Evolutionary conservation across 148 eudicot species (phyloP).

Genomic region (Rhododendron simsii): DNA sequence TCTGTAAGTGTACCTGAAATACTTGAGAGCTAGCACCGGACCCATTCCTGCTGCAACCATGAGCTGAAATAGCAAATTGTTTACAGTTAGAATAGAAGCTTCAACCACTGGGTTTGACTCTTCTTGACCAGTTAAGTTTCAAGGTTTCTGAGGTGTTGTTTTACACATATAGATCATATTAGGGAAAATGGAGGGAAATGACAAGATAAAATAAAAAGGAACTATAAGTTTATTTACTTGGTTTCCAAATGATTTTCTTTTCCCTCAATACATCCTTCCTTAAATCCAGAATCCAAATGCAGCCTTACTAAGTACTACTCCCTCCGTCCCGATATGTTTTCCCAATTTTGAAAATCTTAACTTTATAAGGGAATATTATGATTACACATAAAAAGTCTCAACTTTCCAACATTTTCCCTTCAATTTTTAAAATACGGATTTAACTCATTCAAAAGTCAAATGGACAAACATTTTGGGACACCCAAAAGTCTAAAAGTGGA

Average conservation of each 20-base stretch:
- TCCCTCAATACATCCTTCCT: not conserved
- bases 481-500: not conserved
- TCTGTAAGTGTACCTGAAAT: constrained; percentile 84
- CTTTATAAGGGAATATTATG: not conserved
- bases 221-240: not conserved
- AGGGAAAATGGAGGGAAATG: not conserved
- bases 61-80: constrained; percentile 46
- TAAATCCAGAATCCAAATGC: not conserved
- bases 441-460: not conserved
- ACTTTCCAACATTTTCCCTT: not conserved
- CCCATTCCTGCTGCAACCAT: constrained; percentile 91
- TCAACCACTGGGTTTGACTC: not conserved
- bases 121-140: not conserved
- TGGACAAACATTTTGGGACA: not conserved
- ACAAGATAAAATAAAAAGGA: not conserved
- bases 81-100: constrained; percentile 19
- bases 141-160: not conserved
- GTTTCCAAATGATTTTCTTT: not conserved
- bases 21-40: constrained; percentile 81
- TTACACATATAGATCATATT: not conserved
- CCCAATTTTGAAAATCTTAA: not conserved
- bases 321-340: not conserved
- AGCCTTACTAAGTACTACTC: not conserved
- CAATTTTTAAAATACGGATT: not conserved
- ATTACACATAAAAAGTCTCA: not conserved